These are phyloP conservation scores for Zasmidium cellare DNA, from an alignment of 2,329 filamentous ascomycete genomes.

Conservation along the genomic window DNA sequence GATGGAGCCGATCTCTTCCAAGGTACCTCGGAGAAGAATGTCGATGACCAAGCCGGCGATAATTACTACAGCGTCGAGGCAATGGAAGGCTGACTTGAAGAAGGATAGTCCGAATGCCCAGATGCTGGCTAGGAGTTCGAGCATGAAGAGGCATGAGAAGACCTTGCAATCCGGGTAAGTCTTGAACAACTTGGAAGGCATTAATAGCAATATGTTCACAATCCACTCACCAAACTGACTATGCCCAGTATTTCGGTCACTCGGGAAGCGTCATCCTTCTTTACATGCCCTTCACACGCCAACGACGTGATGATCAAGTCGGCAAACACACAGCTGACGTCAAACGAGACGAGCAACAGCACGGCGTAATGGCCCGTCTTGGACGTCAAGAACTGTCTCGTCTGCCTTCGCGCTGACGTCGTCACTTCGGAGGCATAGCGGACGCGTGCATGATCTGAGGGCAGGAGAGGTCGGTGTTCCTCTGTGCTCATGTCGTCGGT, in stretches of 20 bases:
- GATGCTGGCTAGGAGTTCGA: constrained; percentile 59
- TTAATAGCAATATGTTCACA: too few relatives aligned
- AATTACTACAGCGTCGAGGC: constrained; percentile 65
- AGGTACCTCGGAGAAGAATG: constrained; percentile 57
- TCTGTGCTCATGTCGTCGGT: neutral
- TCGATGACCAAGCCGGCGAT: constrained; percentile 63
- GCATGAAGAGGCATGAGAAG: constrained; percentile 65
- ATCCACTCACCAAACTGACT: constrained; percentile 51
- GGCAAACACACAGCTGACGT: constrained; percentile 54
- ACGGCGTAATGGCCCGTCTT: constrained; percentile 52
- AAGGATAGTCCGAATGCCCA: constrained; percentile 62
- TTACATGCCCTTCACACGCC: constrained; percentile 45
- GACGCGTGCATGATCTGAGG: constrained; percentile 9
- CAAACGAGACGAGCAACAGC: constrained; percentile 50
- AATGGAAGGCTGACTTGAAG: constrained; percentile 54
- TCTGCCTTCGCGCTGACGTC: constrained; percentile 20
- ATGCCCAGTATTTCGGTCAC: constrained; percentile 49
- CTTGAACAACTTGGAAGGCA: neutral
- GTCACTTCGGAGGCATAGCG: neutral
- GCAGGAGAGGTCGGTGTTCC: constrained; percentile 14
- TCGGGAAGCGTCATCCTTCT: constrained; percentile 26
- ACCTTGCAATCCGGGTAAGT: neutral
- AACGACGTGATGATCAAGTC: constrained; percentile 54
- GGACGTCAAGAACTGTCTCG: constrained; percentile 44
- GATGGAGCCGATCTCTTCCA: constrained; percentile 66